Conservation (phyloP, 202 grass and related monocot genomes). For the Zizania palustris region DNA sequence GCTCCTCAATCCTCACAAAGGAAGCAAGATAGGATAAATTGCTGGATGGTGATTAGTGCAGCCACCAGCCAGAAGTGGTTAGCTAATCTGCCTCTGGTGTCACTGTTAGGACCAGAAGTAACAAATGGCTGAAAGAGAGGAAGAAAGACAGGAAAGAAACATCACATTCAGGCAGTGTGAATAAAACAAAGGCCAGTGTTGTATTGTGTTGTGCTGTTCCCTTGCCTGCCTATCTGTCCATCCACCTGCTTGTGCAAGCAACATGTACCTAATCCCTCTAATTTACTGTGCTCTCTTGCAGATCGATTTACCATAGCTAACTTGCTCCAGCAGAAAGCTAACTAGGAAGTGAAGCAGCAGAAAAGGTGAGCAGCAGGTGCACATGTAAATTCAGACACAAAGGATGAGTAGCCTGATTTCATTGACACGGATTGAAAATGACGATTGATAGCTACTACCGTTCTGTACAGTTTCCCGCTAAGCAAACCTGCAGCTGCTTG, state of each 20-base stretch:
- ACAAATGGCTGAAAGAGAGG: not conserved
- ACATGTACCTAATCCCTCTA: slow-evolving; percentile 36
- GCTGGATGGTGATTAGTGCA: slow-evolving; percentile 21
- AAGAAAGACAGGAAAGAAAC: not conserved
- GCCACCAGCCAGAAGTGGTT: slow-evolving; percentile 19
- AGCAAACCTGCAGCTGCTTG: not conserved
- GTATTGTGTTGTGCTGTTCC: not conserved
- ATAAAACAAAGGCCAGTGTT: slow-evolving; percentile 9
- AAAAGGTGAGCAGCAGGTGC: not conserved
- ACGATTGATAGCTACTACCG: not conserved
- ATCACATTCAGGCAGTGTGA: slow-evolving; percentile 33
- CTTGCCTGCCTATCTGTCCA: not conserved
- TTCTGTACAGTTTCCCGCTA: not conserved
- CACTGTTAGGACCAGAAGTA: slow-evolving; percentile 26
- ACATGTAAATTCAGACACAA: not conserved
- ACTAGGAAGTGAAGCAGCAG: not conserved
- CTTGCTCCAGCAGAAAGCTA: not conserved
- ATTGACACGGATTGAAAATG: not conserved
- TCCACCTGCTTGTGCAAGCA: slow-evolving; percentile 44
- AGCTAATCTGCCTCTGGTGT: slow-evolving; percentile 41
- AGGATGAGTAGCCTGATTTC: not conserved
- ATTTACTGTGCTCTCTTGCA: slow-evolving; percentile 2
- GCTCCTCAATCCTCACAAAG: not conserved
- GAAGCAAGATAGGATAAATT: not conserved
- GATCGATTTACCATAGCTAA: not conserved